Base-by-base conservation (phyloP, 2,329 filamentous ascomycete genomes). In the Neurospora sp. region DNA sequence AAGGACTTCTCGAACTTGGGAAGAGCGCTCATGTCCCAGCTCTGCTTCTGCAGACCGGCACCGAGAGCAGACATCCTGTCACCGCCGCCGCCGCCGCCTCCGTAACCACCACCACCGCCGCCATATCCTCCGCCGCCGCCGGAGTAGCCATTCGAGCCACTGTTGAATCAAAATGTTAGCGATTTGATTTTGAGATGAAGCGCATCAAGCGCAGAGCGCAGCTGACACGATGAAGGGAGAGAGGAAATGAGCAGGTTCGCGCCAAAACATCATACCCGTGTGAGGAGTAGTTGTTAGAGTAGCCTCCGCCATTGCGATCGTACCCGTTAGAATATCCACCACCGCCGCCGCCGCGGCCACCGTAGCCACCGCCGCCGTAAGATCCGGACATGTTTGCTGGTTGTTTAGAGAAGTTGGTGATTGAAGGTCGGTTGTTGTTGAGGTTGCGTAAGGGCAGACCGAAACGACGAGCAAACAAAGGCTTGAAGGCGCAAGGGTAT, bases 1-100 rank as follows among this genome's bases (percentile, higher is more conserved):
- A 99, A 99, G 9, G 92, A 94, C 84, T 99, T 99, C 81, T 99
- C 96, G 83, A 99, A 99, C 82, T 98, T 98, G 76, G 96, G 95
- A 66, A 99, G 79, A 7, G 90, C 81, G 78, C 81, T 85, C 69
- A 96, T 77, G 79, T 99, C 96, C 92, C 92, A 99, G 73, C 89
- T 86, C 79, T 97, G 96, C 78, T 91, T 89, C 84, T 96, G 95
- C 75, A 99, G 85, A 76, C 91, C 90, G 73, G 93, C 87, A 77
- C 96, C 96, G 73, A 99, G 92, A 80, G 91, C 90, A 76, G 90
- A 91, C 96, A 99, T 99, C 77, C 92, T 90, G 83, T 99, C 96
- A 81, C 95, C 94, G 75, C 93, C 92, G 75, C 87, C 90, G 42
- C 78, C 77, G 69, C 78, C 78, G 67, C 79, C 83, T 72, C 82